Conservation (phyloP, 1,284 basidiomycete genomes). For the Ceratobasidium papillatum region DNA sequence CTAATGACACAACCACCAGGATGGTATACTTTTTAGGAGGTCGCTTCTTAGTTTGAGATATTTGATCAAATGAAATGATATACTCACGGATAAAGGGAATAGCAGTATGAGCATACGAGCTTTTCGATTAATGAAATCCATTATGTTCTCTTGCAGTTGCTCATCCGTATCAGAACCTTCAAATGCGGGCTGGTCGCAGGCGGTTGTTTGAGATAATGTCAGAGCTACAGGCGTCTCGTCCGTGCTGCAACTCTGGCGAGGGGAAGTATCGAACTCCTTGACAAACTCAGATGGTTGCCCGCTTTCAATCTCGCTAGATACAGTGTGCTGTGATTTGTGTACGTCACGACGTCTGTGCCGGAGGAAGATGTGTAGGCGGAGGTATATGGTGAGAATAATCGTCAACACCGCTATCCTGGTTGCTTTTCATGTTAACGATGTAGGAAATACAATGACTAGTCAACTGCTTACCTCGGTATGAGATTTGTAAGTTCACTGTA, state of each 20-base stretch:
- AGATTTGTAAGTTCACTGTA: conserved; percentile 30
- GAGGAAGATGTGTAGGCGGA: conserved; percentile 13
- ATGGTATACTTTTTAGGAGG: conserved; percentile 9
- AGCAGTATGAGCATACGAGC: conserved; percentile 28
- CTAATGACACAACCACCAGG: conserved; percentile 8
- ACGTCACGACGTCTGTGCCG: conserved; percentile 15
- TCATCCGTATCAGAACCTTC: background rate
- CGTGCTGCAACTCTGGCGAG: background rate
- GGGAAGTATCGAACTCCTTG: background rate
- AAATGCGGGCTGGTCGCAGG: background rate
- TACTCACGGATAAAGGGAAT: conserved; percentile 33
- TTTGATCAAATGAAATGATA: background rate
- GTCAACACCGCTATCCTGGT: background rate
- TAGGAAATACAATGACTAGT: background rate
- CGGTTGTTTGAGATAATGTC: background rate
- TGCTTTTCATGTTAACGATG: background rate
- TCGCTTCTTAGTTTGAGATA: background rate
- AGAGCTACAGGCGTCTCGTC: background rate
- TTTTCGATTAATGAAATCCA: conserved; percentile 33
- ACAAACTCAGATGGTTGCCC: background rate
- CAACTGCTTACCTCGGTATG: background rate
- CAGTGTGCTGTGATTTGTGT: background rate
- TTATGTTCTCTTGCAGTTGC: background rate
- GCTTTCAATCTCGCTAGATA: background rate
- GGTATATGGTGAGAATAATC: conserved; percentile 5